Percentiles rank a stretch among this genome's conserved stretches.
Evolutionary conservation across 2,329 filamentous ascomycete genomes (phyloP).

Genomic region (Neofusicoccum ribis): DNA sequence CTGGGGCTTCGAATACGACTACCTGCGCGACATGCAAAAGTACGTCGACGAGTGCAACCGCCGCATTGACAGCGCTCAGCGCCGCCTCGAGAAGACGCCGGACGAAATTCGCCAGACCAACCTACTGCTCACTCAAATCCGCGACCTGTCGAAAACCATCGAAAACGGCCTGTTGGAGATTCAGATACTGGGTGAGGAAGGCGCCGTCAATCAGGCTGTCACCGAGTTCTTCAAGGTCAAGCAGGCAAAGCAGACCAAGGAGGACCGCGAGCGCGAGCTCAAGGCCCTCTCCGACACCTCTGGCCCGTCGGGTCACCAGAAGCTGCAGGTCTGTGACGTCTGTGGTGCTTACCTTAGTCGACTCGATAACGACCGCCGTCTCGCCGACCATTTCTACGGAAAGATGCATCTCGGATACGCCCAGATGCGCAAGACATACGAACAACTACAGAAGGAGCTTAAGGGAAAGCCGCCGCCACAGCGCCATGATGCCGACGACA

Average conservation of each 20-base stretch:
- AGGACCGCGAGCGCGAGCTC: constrained; percentile 81
- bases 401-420: constrained; percentile 99
- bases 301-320: constrained; percentile 92
- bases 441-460: constrained; percentile 83
- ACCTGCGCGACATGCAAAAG: constrained; percentile 91
- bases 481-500: constrained; percentile 35
- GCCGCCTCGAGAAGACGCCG: constrained; percentile 91
- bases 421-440: constrained; percentile 93
- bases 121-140: constrained; percentile 80
- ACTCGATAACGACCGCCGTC: constrained; percentile 87
- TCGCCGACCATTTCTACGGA: constrained; percentile 97
- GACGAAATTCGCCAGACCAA: constrained; percentile 98
- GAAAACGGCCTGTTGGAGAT: constrained; percentile 83
- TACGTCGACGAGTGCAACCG: constrained; percentile 97
- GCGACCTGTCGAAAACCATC: constrained; percentile 75
- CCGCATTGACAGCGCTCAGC: constrained; percentile 85
- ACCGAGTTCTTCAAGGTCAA: constrained; percentile 87
- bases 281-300: constrained; percentile 89
- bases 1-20: constrained; percentile 94
- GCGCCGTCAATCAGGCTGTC: constrained; percentile 76
- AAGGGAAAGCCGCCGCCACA: constrained; percentile 67
- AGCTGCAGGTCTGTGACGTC: constrained; percentile 97
- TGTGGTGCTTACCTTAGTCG: constrained; percentile 92
- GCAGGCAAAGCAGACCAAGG: constrained; percentile 76
- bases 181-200: constrained; percentile 77